These are phyloP conservation scores for Paraleonurus japonicus DNA, from an alignment of 257 asterid species.

Conservation along the genomic window DNA sequence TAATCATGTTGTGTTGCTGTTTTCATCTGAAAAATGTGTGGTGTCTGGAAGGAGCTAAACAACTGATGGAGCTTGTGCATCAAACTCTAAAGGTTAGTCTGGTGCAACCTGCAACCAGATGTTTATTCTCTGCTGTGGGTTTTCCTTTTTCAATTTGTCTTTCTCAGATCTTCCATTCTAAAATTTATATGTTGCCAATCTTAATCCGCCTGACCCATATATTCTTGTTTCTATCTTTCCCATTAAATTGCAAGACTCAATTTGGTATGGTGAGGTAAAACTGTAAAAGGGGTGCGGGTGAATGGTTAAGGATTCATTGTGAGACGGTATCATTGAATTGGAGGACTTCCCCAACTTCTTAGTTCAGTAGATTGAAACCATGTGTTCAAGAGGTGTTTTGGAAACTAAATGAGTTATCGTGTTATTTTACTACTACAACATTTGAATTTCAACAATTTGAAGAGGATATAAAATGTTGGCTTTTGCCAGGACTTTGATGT, in stretches of 20 bases:
- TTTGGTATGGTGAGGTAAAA: background rate
- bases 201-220: background rate
- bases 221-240: background rate
- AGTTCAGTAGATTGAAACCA: background rate
- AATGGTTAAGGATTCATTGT: background rate
- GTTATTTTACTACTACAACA: background rate
- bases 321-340: slow-evolving; percentile 7
- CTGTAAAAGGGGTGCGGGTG: background rate
- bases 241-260: background rate
- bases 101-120: background rate
- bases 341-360: background rate
- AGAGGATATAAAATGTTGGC: background rate
- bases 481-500: background rate
- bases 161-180: background rate
- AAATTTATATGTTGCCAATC: background rate
- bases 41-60: slow-evolving; percentile 76
- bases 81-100: slow-evolving; percentile 73
- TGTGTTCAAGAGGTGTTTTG: background rate
- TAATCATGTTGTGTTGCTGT: slow-evolving; percentile 56
- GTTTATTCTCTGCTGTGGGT: background rate
- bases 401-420: background rate
- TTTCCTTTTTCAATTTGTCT: background rate
- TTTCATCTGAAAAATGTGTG: slow-evolving; percentile 80
- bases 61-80: slow-evolving; percentile 86
- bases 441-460: background rate